phyloP scores from a whole-genome alignment of 768 basidiomycete species.

The Boletus huronensis region DNA sequence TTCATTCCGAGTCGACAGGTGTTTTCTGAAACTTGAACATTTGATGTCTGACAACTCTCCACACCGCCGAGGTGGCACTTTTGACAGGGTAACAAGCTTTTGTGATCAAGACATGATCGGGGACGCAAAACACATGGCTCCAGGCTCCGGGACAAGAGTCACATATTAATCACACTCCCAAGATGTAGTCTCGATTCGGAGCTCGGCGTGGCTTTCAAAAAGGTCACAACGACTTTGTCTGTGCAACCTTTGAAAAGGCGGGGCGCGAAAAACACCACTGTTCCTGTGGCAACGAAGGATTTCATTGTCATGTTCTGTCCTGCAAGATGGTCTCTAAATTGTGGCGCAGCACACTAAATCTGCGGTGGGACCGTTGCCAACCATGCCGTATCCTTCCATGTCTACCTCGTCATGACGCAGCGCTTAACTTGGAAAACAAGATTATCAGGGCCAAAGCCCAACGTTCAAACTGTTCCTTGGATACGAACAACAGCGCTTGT shows the following conservation, averaged over 20 bases:
- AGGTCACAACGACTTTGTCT: not conserved
- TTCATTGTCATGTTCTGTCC: not conserved
- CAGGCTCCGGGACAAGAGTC: not conserved
- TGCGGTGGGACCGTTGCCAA: not conserved
- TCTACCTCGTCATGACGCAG: conserved; percentile 3
- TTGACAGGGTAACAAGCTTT: not conserved
- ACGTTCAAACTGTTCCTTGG: conserved; percentile 95
- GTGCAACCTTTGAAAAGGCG: not conserved
- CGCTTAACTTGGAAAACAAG: conserved; percentile 37
- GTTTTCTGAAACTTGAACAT: not conserved
- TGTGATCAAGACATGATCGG: not conserved
- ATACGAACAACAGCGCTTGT: conserved; percentile 93
- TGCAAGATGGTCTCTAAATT: not conserved
- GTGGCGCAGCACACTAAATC: too few relatives aligned
- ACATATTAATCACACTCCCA: not conserved
- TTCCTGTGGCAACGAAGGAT: not conserved
- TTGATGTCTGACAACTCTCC: not conserved
- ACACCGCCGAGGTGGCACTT: not conserved
- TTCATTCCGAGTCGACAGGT: too few relatives aligned
- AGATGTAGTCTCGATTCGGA: not conserved
- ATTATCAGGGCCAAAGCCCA: conserved; percentile 77
- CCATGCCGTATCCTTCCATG: not conserved
- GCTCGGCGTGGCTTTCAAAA: not conserved
- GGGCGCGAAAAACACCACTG: not conserved
- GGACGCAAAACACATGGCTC: not conserved